Percentiles rank a stretch among this genome's conserved stretches.
These are phyloP conservation scores for Mariannaea elegans DNA, from an alignment of 2,329 filamentous ascomycete genomes.

Conservation along the genomic window DNA sequence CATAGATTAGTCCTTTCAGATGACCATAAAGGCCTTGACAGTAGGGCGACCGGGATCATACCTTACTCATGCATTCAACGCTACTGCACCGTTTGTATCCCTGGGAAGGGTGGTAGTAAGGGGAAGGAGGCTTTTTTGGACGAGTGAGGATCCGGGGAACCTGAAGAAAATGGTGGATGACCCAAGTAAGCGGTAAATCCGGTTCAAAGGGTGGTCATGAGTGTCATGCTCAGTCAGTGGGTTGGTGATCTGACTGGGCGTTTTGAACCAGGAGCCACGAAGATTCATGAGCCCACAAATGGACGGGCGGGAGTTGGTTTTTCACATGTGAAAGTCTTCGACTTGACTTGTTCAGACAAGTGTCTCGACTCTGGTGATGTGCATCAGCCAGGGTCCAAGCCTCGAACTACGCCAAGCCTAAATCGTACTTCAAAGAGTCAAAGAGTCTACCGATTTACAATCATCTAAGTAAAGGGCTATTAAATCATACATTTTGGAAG, in stretches of 20 bases:
- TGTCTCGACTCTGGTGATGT: neutral
- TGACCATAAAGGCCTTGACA: neutral
- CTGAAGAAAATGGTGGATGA: constrained; percentile 7
- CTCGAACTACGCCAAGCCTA: neutral
- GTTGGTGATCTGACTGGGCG: constrained; percentile 10
- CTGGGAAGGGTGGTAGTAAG: constrained; percentile 2
- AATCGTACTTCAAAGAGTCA: no score
- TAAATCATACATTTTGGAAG: neutral
- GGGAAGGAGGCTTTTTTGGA: neutral
- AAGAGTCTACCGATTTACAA: no score
- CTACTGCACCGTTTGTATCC: neutral
- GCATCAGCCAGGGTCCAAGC: neutral
- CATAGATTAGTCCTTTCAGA: neutral
- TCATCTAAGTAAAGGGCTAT: no score
- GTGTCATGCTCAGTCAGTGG: neutral
- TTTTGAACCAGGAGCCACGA: neutral
- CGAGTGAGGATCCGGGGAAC: constrained; percentile 13
- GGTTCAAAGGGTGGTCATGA: constrained; percentile 14
- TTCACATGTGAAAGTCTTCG: constrained; percentile 25
- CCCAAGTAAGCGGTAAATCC: constrained; percentile 15
- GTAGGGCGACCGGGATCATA: neutral
- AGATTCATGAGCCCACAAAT: constrained; percentile 21
- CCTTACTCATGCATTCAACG: constrained; percentile 12
- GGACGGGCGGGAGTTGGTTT: neutral
- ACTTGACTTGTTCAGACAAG: neutral